phyloP scores from a whole-genome alignment of 202 grass and related monocot species.

The Eragrostis tef region DNA sequence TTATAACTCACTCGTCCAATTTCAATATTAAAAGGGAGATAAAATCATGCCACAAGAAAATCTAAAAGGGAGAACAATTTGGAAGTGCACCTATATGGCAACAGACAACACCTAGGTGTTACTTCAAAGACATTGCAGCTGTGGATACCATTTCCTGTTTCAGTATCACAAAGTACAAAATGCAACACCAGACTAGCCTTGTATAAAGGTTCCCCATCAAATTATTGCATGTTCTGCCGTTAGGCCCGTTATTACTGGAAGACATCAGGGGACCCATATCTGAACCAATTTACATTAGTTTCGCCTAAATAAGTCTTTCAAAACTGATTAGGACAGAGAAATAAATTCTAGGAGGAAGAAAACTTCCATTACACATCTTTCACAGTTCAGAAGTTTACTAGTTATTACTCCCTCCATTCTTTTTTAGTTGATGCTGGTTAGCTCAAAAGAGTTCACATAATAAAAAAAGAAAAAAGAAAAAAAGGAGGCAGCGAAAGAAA shows the following conservation, averaged over 20 bases:
- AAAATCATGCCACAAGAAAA: constrained; percentile 9
- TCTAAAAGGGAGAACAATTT: background rate
- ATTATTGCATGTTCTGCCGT: constrained; percentile 1
- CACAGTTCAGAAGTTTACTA: background rate
- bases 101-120: constrained; percentile 8
- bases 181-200: background rate
- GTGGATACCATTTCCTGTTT: constrained; percentile 27
- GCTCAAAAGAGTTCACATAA: too few relatives aligned
- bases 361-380: constrained; percentile 7
- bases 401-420: background rate
- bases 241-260: background rate
- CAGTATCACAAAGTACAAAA: constrained; percentile 32
- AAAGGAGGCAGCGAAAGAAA: background rate
- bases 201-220: constrained; percentile 17
- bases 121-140: constrained; percentile 13
- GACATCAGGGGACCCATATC: background rate
- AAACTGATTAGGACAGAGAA: constrained; percentile 3
- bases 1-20: constrained; percentile 1
- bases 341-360: constrained; percentile 22
- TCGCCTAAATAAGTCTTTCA: constrained; percentile 15
- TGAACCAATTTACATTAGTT: constrained; percentile 9
- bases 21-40: constrained; percentile 2
- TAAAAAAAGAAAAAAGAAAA: too few relatives aligned
- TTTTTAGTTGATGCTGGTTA: too few relatives aligned
- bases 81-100: background rate